These are phyloP conservation scores for Exophiala aquamarina DNA, from an alignment of 2,329 filamentous ascomycete species.

Conservation along the genomic window DNA sequence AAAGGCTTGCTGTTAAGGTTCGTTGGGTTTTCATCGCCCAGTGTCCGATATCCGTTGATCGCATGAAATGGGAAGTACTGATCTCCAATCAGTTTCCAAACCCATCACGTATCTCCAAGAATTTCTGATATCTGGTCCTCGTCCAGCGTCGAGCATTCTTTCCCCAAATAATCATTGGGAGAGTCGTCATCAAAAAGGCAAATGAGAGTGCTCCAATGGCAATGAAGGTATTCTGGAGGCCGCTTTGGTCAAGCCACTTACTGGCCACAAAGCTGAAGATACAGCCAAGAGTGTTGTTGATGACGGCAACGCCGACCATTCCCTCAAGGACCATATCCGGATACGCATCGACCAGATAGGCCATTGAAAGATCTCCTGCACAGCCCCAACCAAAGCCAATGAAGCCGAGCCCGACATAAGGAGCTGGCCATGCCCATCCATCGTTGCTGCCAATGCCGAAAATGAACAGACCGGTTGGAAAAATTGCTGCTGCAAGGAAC, in stretches of 20 bases:
- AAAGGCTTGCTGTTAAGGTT: too few relatives aligned
- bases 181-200: constrained; percentile 50
- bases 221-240: constrained; percentile 51
- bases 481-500: constrained; percentile 50
- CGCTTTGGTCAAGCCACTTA: constrained; percentile 50
- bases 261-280: constrained; percentile 55
- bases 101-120: constrained; percentile 50
- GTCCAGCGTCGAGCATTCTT: constrained; percentile 53
- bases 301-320: constrained; percentile 59
- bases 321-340: constrained; percentile 59
- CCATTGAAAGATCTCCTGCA: constrained; percentile 56
- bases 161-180: constrained; percentile 57
- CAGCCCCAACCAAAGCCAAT: constrained; percentile 62
- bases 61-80: too few relatives aligned
- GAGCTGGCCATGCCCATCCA: constrained; percentile 54
- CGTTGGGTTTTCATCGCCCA: too few relatives aligned
- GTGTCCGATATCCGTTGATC: too few relatives aligned
- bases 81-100: constrained; percentile 17
- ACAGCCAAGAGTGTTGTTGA: constrained; percentile 57
- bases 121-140: constrained; percentile 45
- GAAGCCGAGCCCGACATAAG: constrained; percentile 57
- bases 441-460: constrained; percentile 54
- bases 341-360: constrained; percentile 57
- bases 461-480: constrained; percentile 52
- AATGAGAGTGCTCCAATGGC: constrained; percentile 54